Evolutionary conservation across 78 protist genomes (phyloP).

Genomic region (Reticulomyxa filosa): DNA sequence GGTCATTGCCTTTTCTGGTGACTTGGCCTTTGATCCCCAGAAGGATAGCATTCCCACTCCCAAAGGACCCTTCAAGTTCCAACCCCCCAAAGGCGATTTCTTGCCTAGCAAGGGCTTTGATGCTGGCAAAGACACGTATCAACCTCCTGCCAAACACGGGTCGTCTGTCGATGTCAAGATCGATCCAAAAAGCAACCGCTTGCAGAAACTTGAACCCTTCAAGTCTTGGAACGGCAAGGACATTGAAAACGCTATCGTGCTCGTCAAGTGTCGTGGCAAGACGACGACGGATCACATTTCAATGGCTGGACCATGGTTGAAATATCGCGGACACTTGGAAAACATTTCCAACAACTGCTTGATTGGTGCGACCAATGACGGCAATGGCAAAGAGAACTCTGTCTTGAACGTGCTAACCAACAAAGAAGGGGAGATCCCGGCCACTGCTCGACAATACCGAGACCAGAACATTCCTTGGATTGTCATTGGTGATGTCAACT

Average conservation of each 20-base stretch:
- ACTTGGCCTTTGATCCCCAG: conserved; percentile 58
- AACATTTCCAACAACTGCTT: conserved; percentile 77
- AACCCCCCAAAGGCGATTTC: not conserved
- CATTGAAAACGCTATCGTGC: conserved; percentile 34
- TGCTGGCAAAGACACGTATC: not conserved
- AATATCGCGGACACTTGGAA: conserved; percentile 83
- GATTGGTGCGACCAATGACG: conserved; percentile 67
- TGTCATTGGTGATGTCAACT: conserved; percentile 78
- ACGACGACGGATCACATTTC: conserved; percentile 90
- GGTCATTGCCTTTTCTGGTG: conserved; percentile 67
- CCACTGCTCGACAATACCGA: conserved; percentile 63
- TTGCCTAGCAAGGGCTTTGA: not conserved
- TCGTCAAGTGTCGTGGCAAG: conserved; percentile 78
- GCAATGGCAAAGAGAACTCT: conserved; percentile 56
- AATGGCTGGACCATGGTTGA: conserved; percentile 87
- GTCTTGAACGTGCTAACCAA: conserved; percentile 52
- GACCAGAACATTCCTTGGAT: conserved; percentile 54
- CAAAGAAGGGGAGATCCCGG: conserved; percentile 40
- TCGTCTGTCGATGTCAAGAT: conserved; percentile 5
- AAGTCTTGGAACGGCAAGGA: conserved; percentile 64
- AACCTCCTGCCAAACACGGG: not conserved
- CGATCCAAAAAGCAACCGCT: conserved; percentile 48
- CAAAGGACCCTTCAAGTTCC: not conserved
- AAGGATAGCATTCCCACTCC: conserved; percentile 37
- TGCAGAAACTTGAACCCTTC: conserved; percentile 67